Percentiles rank a stretch among this genome's conserved stretches.
Conservation (phyloP, 2,329 filamentous ascomycete species). For the Fusarium zealandicum region DNA sequence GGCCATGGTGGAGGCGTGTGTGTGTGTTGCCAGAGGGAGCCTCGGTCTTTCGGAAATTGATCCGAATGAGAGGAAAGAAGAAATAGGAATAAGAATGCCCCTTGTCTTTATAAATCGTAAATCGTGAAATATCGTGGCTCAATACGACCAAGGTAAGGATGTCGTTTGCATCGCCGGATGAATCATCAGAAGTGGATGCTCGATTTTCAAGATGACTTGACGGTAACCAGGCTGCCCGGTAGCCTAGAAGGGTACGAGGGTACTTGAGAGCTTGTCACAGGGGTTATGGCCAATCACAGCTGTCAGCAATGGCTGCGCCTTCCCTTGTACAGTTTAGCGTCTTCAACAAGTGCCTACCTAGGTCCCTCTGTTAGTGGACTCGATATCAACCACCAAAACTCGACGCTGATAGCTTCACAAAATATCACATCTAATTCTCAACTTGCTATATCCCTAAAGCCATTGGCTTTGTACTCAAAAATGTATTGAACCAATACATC, state of each 20-base stretch:
- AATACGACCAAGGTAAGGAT: slow-evolving; percentile 2
- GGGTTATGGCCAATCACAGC: slow-evolving; percentile 14
- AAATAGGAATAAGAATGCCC: not conserved
- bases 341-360: not conserved
- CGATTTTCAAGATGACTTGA: slow-evolving; percentile 16
- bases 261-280: not conserved
- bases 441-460: not conserved
- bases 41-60: not conserved
- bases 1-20: slow-evolving; percentile 45
- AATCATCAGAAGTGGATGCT: slow-evolving; percentile 49
- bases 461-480: not conserved
- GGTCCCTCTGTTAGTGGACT: too few species aligned
- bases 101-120: slow-evolving; percentile 5
- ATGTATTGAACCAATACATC: slow-evolving; percentile 22
- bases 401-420: not conserved
- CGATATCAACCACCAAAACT: too few species aligned
- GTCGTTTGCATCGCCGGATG: slow-evolving; percentile 48
- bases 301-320: not conserved
- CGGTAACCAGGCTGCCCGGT: too few species aligned
- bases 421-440: not conserved
- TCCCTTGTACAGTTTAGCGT: not conserved
- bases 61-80: not conserved
- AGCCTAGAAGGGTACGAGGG: slow-evolving; percentile 14
- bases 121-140: slow-evolving; percentile 13
- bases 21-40: not conserved